These are phyloP conservation scores for Lotmaria passim DNA, from an alignment of 208 protist species.

Conservation along the genomic window DNA sequence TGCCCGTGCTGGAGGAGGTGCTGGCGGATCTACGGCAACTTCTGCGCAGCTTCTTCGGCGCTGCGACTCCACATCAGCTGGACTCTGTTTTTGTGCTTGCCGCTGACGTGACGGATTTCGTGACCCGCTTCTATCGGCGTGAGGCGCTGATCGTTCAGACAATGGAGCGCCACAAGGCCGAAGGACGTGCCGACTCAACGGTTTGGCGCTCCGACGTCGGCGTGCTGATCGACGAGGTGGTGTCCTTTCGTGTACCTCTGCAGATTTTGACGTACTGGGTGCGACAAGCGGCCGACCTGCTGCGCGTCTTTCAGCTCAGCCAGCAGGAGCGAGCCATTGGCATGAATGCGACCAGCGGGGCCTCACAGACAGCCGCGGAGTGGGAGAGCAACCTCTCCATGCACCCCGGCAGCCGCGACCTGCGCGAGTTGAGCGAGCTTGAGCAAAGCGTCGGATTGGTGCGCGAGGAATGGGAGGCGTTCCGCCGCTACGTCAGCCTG, in stretches of 20 bases:
- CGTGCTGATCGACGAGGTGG: conserved; percentile 24
- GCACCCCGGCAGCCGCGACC: conserved; percentile 41
- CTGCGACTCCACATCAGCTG: conserved; percentile 38
- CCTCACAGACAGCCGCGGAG: background rate
- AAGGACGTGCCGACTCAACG: no score
- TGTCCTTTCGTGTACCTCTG: conserved; percentile 41
- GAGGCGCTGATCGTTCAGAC: background rate
- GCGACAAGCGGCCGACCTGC: conserved; percentile 24
- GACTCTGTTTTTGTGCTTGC: conserved; percentile 41
- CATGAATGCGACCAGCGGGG: background rate
- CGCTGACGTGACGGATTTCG: conserved; percentile 37
- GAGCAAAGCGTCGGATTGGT: conserved; percentile 42
- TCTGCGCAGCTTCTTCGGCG: conserved; percentile 39
- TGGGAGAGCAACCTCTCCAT: conserved; percentile 21
- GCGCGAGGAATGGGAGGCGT: conserved; percentile 63
- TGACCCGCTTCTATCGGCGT: conserved; percentile 27
- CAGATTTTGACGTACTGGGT: conserved; percentile 48
- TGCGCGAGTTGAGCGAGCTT: conserved; percentile 39
- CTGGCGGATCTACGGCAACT: conserved; percentile 14
- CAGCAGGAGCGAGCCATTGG: conserved; percentile 35
- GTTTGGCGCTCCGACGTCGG: background rate
- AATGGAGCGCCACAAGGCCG: background rate
- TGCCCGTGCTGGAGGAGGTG: conserved; percentile 34
- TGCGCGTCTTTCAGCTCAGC: conserved; percentile 33
- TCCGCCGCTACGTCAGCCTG: conserved; percentile 47